Evolutionary conservation across 2,329 filamentous ascomycete genomes (phyloP).

Genomic region (Penicillium sp.): DNA sequence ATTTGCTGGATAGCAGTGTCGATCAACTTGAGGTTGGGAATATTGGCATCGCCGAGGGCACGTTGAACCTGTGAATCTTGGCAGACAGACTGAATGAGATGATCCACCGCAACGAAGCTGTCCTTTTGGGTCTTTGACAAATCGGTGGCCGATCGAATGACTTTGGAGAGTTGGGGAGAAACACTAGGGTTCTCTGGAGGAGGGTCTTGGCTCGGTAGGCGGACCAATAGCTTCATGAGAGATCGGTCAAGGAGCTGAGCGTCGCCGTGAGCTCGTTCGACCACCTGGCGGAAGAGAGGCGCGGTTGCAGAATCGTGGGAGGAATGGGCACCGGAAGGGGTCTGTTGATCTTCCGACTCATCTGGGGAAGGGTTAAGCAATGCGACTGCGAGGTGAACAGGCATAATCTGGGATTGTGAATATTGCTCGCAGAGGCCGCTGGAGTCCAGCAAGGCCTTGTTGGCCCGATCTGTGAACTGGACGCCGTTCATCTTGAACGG

Average conservation of each 20-base stretch:
- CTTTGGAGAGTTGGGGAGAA: slow-evolving; percentile 69
- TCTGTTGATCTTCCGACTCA: slow-evolving; percentile 70
- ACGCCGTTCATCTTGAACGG: slow-evolving; percentile 38
- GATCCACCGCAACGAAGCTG: slow-evolving; percentile 85
- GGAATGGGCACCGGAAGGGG: slow-evolving; percentile 46
- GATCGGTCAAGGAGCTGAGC: slow-evolving; percentile 77
- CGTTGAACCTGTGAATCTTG: slow-evolving; percentile 69
- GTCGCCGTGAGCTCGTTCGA: slow-evolving; percentile 89
- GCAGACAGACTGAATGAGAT: slow-evolving; percentile 74
- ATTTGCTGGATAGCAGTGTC: slow-evolving; percentile 86
- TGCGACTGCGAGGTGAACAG: slow-evolving; percentile 69
- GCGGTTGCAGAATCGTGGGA: slow-evolving; percentile 53
- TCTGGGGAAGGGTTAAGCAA: slow-evolving; percentile 41
- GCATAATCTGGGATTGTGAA: slow-evolving; percentile 79
- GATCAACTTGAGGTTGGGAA: slow-evolving; percentile 82
- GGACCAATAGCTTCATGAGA: slow-evolving; percentile 83
- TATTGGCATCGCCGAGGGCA: slow-evolving; percentile 72
- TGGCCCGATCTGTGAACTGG: slow-evolving; percentile 83
- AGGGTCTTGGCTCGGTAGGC: slow-evolving; percentile 86
- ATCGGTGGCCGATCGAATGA: slow-evolving; percentile 76
- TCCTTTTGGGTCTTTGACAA: slow-evolving; percentile 97
- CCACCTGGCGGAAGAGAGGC: slow-evolving; percentile 87
- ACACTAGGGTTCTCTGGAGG: slow-evolving; percentile 81
- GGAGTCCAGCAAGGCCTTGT: slow-evolving; percentile 80
- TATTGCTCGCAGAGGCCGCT: slow-evolving; percentile 83